A percentile compares a stretch with the other conserved stretches of the same genome.
phyloP scores from a whole-genome alignment of 257 asterid species.

The Sherardia arvensis region DNA sequence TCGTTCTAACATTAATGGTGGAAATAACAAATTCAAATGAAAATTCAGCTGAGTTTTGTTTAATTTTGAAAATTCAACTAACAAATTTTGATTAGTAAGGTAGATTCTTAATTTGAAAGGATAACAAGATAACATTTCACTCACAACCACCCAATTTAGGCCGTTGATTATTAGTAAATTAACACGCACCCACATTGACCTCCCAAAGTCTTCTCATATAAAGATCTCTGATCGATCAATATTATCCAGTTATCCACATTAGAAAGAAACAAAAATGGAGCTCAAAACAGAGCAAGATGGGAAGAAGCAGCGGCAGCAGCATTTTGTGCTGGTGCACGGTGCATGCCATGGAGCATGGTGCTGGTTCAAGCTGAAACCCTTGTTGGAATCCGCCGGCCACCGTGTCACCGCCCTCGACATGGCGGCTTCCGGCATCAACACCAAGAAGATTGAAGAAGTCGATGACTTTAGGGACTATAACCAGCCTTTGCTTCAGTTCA shows the following conservation, averaged over 20 bases:
- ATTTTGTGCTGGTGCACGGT: constrained; percentile 55
- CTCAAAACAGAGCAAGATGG: constrained; percentile 1
- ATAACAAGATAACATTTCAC: neutral
- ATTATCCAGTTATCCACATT: too few relatives aligned
- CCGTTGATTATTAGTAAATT: neutral
- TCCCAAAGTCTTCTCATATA: neutral
- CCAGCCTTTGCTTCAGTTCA: constrained; percentile 30
- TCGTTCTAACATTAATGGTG: too few relatives aligned
- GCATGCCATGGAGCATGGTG: constrained; percentile 67
- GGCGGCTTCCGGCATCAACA: constrained; percentile 45
- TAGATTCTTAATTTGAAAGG: too few relatives aligned
- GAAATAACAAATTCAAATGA: too few relatives aligned
- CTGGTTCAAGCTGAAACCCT: constrained; percentile 54
- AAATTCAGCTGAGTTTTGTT: too few relatives aligned
- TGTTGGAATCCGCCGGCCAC: constrained; percentile 56
- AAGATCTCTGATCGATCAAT: neutral
- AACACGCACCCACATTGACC: neutral
- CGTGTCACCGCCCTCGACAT: constrained; percentile 45
- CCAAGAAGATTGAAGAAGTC: constrained; percentile 22
- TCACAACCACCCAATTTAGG: neutral
- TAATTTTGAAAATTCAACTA: too few relatives aligned
- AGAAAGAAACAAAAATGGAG: constrained; percentile 12
- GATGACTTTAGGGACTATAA: constrained; percentile 32
- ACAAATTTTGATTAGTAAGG: too few relatives aligned
- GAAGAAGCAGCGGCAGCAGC: constrained; percentile 22